A percentile compares a stretch with the other conserved stretches of the same genome.
These are phyloP conservation scores for Capsicum rhomboideum DNA, from an alignment of 257 asterid species.

Conservation along the genomic window DNA sequence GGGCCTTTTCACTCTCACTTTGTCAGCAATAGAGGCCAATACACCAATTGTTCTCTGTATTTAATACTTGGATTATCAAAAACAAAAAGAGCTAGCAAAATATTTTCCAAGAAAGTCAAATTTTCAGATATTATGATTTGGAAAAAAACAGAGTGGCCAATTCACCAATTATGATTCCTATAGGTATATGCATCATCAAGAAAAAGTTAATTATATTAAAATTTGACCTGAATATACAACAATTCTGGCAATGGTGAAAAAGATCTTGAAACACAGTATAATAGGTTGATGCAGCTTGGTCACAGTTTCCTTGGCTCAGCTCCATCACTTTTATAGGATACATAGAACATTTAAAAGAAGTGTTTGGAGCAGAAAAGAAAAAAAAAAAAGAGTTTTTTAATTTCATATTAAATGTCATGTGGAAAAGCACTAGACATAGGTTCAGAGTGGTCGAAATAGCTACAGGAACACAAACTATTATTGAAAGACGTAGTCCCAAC, in stretches of 20 bases:
- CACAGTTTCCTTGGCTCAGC: not conserved
- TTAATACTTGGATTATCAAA: not conserved
- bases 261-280: not conserved
- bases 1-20: conserved; percentile 13
- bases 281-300: not conserved
- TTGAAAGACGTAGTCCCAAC: not conserved
- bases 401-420: not conserved
- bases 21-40: conserved; percentile 71
- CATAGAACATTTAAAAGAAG: not conserved
- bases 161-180: not conserved
- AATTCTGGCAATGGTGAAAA: not conserved
- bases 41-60: conserved; percentile 67
- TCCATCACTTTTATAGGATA: not conserved
- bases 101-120: not conserved
- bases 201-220: not conserved
- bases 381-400: not conserved
- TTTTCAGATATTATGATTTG: not conserved
- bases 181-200: not conserved
- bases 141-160: not conserved
- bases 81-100: not conserved
- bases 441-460: not conserved
- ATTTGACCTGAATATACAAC: not conserved
- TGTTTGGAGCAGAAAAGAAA: not conserved
- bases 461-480: not conserved
- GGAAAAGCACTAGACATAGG: not conserved